Percentiles rank a stretch among this genome's conserved stretches.
phyloP scores from a whole-genome alignment of 2,329 filamentous ascomycete species.

The Trichoderma hamatum region DNA sequence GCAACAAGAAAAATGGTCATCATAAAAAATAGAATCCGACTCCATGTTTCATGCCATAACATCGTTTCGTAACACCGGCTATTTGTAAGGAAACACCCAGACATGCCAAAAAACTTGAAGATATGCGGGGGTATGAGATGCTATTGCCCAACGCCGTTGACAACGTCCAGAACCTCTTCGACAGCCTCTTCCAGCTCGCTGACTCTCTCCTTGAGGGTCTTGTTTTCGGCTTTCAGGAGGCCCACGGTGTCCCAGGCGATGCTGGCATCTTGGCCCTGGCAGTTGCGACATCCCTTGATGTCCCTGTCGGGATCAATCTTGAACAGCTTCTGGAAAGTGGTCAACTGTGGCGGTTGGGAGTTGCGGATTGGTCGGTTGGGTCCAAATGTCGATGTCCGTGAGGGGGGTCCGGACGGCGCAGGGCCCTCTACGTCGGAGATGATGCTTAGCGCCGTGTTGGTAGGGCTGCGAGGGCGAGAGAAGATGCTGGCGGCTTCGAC shows the following conservation, averaged over 20 bases:
- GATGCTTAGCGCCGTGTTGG: conserved; percentile 46
- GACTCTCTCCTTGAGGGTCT: conserved; percentile 61
- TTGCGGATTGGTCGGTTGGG: conserved; percentile 42
- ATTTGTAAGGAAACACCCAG: conserved; percentile 23
- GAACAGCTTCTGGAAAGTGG: conserved; percentile 48
- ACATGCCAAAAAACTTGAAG: conserved; percentile 17
- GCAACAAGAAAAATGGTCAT: conserved; percentile 4
- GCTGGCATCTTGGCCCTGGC: conserved; percentile 59
- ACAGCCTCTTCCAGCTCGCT: conserved; percentile 62
- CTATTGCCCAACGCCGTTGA: conserved; percentile 58
- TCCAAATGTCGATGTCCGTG: conserved; percentile 35
- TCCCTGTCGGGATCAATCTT: conserved; percentile 41
- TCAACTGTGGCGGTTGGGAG: conserved; percentile 37
- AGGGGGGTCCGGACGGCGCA: conserved; percentile 27
- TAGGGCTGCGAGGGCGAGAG: conserved; percentile 62
- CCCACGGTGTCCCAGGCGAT: conserved; percentile 68
- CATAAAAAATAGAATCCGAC: conserved; percentile 13
- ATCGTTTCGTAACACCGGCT: conserved; percentile 22
- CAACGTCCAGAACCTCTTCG: conserved; percentile 62
- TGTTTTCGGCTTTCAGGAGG: conserved; percentile 64
- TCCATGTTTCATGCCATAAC: conserved; percentile 17
- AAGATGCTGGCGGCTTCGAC: conserved; percentile 60
- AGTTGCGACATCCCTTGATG: conserved; percentile 55
- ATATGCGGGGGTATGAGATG: conserved; percentile 7
- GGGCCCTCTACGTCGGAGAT: conserved; percentile 38